Conservation (phyloP, 164 flowering plant genomes). For the Stephania cephalantha region DNA sequence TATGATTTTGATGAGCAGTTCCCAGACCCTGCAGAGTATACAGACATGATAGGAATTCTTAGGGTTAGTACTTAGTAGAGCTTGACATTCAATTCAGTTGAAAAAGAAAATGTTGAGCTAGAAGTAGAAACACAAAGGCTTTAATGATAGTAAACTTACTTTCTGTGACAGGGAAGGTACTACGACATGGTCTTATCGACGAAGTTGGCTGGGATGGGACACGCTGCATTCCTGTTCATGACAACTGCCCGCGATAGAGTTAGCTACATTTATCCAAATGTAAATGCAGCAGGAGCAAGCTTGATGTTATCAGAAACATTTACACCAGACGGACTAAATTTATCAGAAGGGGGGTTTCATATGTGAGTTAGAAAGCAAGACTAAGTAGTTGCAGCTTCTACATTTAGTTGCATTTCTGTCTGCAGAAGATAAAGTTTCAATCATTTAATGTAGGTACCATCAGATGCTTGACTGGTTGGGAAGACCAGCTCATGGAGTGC, state of each 20-base stretch:
- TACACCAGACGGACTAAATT: slow-evolving; percentile 48
- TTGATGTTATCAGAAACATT: slow-evolving; percentile 64
- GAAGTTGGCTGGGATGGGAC: slow-evolving; percentile 79
- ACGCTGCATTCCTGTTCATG: slow-evolving; percentile 81
- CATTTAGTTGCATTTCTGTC: not conserved
- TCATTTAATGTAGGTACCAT: slow-evolving; percentile 44
- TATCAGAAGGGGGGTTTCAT: slow-evolving; percentile 63
- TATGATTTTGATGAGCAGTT: slow-evolving; percentile 67
- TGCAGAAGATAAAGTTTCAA: not conserved
- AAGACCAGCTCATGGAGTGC: slow-evolving; percentile 55
- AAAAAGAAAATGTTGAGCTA: not conserved
- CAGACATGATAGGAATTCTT: slow-evolving; percentile 75
- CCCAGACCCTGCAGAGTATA: slow-evolving; percentile 77
- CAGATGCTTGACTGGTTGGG: slow-evolving; percentile 86
- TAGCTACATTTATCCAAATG: slow-evolving; percentile 83
- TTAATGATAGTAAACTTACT: not conserved
- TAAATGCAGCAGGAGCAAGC: slow-evolving; percentile 91
- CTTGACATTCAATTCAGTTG: not conserved
- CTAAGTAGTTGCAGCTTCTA: not conserved
- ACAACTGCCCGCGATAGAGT: slow-evolving; percentile 70
- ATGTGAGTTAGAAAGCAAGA: slow-evolving; percentile 19
- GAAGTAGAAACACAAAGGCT: not conserved
- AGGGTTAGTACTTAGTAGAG: slow-evolving; percentile 55
- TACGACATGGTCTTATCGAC: slow-evolving; percentile 85
- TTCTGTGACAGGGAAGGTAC: slow-evolving; percentile 56